phyloP scores from a whole-genome alignment of 768 basidiomycete genomes.

The Leccinum imitatum region DNA sequence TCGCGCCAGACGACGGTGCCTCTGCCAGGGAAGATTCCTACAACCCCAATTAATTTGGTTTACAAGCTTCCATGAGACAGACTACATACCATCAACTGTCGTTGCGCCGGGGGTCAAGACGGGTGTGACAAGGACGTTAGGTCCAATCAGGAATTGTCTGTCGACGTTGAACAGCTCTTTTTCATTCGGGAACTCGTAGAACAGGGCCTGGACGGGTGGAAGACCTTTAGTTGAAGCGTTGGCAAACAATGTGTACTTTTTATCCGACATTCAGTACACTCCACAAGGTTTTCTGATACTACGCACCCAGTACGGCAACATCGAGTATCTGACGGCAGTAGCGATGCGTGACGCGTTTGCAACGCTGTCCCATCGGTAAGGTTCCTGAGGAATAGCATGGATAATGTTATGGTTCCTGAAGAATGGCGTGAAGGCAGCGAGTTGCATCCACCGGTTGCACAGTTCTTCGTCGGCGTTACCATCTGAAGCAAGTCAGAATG shows the following conservation, averaged over 20 bases:
- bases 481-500: conserved; percentile 13
- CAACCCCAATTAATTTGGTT: neutral
- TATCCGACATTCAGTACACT: neutral
- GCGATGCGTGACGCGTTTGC: conserved; percentile 71
- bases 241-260: conserved; percentile 70
- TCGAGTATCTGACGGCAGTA: conserved; percentile 65
- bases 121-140: conserved; percentile 72
- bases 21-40: conserved; percentile 66
- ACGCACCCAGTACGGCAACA: conserved; percentile 79
- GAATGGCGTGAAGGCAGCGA: conserved; percentile 82
- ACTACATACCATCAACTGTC: conserved; percentile 56
- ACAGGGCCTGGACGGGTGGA: conserved; percentile 72
- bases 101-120: conserved; percentile 68
- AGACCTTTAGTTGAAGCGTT: conserved; percentile 63
- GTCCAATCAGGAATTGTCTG: conserved; percentile 70
- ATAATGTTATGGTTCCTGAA: conserved; percentile 74
- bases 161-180: conserved; percentile 61
- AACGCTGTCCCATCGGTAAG: conserved; percentile 80
- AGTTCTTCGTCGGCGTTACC: conserved; percentile 79
- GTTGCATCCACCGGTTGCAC: conserved; percentile 83
- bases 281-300: neutral
- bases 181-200: conserved; percentile 76
- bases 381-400: conserved; percentile 73
- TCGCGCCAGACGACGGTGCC: conserved; percentile 64
- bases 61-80: neutral